Conservation (phyloP, 352 stramenopile species). For the Ophiocytium majus region DNA sequence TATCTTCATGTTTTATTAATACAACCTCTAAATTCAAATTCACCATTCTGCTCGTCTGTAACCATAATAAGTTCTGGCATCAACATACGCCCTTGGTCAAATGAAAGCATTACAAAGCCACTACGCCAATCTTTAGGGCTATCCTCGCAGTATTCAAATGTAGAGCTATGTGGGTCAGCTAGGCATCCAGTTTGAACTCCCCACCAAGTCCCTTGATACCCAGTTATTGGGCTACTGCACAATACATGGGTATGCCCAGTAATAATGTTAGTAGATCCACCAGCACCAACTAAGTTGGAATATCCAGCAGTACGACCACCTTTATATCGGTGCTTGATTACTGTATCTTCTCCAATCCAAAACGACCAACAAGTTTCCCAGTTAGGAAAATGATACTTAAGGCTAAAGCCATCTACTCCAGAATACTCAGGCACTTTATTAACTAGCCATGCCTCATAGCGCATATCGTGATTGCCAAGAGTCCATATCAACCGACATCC, state of each 20-base stretch:
- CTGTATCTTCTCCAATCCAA: background rate
- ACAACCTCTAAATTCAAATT: too few relatives aligned
- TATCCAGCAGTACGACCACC: background rate
- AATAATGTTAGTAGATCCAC: background rate
- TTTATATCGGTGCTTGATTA: background rate
- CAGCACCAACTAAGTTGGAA: background rate
- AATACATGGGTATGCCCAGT: background rate
- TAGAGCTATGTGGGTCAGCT: background rate
- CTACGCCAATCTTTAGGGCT: background rate
- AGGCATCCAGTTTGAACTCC: background rate
- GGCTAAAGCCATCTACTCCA: background rate
- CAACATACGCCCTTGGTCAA: background rate
- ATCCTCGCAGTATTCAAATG: background rate
- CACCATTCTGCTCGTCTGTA: too few relatives aligned
- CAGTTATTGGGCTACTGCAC: background rate
- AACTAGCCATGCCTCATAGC: background rate
- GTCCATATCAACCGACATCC: background rate
- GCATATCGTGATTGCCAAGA: background rate
- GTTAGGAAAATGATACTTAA: background rate
- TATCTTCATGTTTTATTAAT: too few relatives aligned
- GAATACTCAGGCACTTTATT: too few relatives aligned
- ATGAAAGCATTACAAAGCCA: background rate
- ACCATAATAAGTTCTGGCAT: constrained; percentile 1
- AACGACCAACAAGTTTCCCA: constrained; percentile 1
- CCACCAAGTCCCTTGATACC: background rate